Conservation (phyloP, 441 rosid genomes). For the Bocquillonia castaneifolia region DNA sequence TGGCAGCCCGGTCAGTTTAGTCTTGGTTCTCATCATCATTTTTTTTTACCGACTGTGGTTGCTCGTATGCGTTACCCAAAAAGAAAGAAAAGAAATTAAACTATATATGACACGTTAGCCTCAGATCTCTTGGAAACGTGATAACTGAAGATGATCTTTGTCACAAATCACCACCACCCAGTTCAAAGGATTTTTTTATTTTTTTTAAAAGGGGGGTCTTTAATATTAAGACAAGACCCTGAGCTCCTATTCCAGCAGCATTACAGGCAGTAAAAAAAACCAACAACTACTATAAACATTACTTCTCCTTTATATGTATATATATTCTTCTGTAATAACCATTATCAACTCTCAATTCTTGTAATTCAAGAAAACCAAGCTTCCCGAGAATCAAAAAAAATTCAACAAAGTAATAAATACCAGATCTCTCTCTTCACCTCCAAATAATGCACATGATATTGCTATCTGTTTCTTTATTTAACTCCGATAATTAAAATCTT, state of each 20-base stretch:
- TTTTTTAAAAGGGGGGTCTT: no score
- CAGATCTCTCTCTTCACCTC: no score
- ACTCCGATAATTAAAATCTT: slow-evolving; percentile 15
- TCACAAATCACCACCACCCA: slow-evolving; percentile 34
- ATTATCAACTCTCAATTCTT: slow-evolving; percentile 22
- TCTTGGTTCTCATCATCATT: slow-evolving; percentile 75
- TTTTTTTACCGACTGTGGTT: not conserved
- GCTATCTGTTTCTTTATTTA: slow-evolving; percentile 11
- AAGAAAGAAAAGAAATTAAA: slow-evolving; percentile 1
- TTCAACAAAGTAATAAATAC: no score
- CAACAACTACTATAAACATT: slow-evolving; percentile 37
- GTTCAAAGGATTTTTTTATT: slow-evolving; percentile 26
- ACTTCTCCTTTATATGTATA: slow-evolving; percentile 5
- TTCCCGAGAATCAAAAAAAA: no score
- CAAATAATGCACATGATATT: not conserved
- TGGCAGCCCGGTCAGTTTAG: slow-evolving; percentile 42
- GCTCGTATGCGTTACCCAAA: no score
- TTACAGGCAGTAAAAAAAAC: slow-evolving; percentile 40
- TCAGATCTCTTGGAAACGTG: slow-evolving; percentile 36
- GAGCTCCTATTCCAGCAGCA: no score
- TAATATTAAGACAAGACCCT: no score
- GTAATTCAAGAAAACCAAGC: slow-evolving; percentile 28
- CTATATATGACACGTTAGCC: slow-evolving; percentile 17
- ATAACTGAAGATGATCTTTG: slow-evolving; percentile 32
- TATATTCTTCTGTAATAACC: slow-evolving; percentile 6